A percentile compares a stretch with the other conserved stretches of the same genome.
Conservation (phyloP, 129 eudicot species). For the Escallonia herrerae region DNA sequence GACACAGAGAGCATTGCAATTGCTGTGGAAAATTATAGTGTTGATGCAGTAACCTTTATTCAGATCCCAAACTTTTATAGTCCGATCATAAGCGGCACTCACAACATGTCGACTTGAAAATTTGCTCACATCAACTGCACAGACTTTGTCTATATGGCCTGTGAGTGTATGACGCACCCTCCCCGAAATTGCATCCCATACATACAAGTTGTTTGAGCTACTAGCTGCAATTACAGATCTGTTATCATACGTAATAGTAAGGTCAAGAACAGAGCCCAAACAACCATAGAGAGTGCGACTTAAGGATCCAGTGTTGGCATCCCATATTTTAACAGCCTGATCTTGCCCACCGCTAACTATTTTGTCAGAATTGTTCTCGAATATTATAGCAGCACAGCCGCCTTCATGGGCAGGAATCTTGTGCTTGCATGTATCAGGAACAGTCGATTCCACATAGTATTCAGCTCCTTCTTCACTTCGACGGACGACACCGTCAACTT, state of each 20-base stretch:
- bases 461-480: conserved; percentile 89
- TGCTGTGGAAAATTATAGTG: conserved; percentile 73
- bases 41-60: conserved; percentile 76
- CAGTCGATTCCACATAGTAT: conserved; percentile 56
- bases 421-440: conserved; percentile 55
- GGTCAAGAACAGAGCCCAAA: conserved; percentile 87
- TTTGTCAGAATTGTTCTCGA: conserved; percentile 60
- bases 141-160: conserved; percentile 85
- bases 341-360: conserved; percentile 88
- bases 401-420: conserved; percentile 84
- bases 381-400: conserved; percentile 72
- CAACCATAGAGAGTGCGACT: conserved; percentile 57
- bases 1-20: conserved; percentile 69
- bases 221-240: conserved; percentile 66
- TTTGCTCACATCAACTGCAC: conserved; percentile 82
- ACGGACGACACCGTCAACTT: conserved; percentile 93
- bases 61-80: conserved; percentile 91
- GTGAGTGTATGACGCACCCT: conserved; percentile 83
- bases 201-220: conserved; percentile 68
- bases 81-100: conserved; percentile 91
- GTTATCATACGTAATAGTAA: conserved; percentile 69
- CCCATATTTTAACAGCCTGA: conserved; percentile 80
- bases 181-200: conserved; percentile 76
- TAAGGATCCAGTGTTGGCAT: conserved; percentile 56
- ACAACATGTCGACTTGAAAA: conserved; percentile 63